A percentile compares a stretch with the other conserved stretches of the same genome.
Evolutionary conservation across 73 alveolate species (phyloP).

Genomic region (Urostyla sp.): DNA sequence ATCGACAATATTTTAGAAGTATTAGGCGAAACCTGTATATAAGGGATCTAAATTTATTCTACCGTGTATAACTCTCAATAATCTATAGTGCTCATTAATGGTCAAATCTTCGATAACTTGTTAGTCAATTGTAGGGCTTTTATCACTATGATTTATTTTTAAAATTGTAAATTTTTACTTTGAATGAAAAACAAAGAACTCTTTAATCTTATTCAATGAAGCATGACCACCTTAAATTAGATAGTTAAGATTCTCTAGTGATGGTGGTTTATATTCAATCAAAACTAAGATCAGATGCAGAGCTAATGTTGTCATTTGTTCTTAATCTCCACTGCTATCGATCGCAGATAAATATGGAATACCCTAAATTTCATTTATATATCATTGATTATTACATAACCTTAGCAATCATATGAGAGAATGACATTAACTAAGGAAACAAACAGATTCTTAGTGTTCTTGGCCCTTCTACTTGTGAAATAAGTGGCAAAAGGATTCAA

Average conservation of each 20-base stretch:
- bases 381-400: constrained; percentile 34
- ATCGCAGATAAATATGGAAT: constrained; percentile 69
- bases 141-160: not conserved
- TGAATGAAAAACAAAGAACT: constrained; percentile 26
- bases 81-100: constrained; percentile 64
- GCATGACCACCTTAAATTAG: constrained; percentile 63
- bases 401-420: constrained; percentile 60
- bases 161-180: not conserved
- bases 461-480: constrained; percentile 66
- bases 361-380: not conserved
- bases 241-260: constrained; percentile 59
- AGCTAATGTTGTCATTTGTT: constrained; percentile 26
- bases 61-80: constrained; percentile 71
- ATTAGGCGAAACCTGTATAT: constrained; percentile 32
- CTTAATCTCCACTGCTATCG: constrained; percentile 51
- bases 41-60: constrained; percentile 67
- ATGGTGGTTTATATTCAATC: constrained; percentile 74
- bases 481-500: constrained; percentile 65
- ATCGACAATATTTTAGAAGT: constrained; percentile 54
- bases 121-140: constrained; percentile 29
- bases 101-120: constrained; percentile 65
- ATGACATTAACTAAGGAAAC: constrained; percentile 52
- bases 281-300: constrained; percentile 52
- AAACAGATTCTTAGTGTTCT: constrained; percentile 66
- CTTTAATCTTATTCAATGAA: constrained; percentile 50